Percentiles rank a stretch among this genome's conserved stretches.
Evolutionary conservation across 2,329 filamentous ascomycete genomes (phyloP).

Genomic region (Microsporum audouinii): DNA sequence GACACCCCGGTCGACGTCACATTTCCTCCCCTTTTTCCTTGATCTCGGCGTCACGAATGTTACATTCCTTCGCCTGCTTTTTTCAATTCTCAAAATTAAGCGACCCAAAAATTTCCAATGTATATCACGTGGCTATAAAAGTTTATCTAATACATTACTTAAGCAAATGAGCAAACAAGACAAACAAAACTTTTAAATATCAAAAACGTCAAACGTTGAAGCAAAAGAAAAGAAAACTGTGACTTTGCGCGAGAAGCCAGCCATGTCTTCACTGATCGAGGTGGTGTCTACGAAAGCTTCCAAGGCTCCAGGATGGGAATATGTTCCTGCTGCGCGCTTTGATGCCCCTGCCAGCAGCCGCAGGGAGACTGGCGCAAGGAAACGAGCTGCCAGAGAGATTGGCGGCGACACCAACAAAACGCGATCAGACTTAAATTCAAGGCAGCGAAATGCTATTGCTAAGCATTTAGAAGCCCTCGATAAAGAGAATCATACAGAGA

Average conservation of each 20-base stretch:
- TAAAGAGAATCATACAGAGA: conserved; percentile 63
- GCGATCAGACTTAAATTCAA: conserved; percentile 58
- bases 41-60: not conserved
- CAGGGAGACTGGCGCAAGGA: conserved; percentile 45
- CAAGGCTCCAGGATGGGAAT: conserved; percentile 79
- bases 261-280: conserved; percentile 59
- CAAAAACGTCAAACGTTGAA: not conserved
- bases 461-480: conserved; percentile 75
- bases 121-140: not conserved
- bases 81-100: not conserved
- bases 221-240: not conserved
- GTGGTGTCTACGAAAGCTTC: conserved; percentile 56
- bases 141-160: not conserved
- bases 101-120: not conserved
- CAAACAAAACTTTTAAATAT: not conserved
- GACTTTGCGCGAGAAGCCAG: conserved; percentile 6
- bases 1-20: not conserved
- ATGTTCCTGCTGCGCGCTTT: conserved; percentile 64
- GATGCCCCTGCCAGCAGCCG: conserved; percentile 37
- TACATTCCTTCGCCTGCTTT: not conserved
- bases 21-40: not conserved
- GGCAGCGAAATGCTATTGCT: conserved; percentile 69
- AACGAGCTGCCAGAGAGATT: conserved; percentile 56
- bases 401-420: conserved; percentile 25
- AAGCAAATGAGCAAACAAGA: not conserved